A percentile compares a stretch with the other conserved stretches of the same genome.
phyloP scores from a whole-genome alignment of 2,329 filamentous ascomycete species.

The Beauveria asiatica region DNA sequence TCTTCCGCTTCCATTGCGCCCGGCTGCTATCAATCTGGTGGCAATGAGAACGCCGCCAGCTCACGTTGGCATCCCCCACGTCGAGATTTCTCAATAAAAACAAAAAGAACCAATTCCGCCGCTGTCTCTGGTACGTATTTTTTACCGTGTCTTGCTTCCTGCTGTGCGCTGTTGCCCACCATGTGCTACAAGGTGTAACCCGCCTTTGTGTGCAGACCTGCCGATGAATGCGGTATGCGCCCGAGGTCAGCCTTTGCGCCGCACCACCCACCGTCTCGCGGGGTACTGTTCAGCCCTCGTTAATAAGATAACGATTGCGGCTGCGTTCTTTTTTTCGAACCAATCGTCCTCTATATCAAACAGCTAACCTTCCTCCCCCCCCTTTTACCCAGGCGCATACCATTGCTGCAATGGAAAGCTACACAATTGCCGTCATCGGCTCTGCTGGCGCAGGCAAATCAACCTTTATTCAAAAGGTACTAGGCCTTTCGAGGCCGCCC shows the following conservation, averaged over 20 bases:
- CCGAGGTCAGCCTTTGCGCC: constrained; percentile 1
- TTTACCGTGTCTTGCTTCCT: not conserved
- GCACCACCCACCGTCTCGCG: not conserved
- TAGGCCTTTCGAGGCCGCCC: constrained; percentile 46
- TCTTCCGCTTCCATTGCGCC: not conserved
- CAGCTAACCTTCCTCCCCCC: not conserved
- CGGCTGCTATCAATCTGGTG: constrained; percentile 14
- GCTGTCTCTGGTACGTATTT: constrained; percentile 28
- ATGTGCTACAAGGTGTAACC: not conserved
- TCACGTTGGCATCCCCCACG: constrained; percentile 36
- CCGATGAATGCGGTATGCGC: not conserved
- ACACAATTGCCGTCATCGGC: constrained; percentile 60
- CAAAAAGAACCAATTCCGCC: constrained; percentile 15
- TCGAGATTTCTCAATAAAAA: constrained; percentile 40
- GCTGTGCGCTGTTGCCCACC: not conserved
- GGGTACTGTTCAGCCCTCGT: not conserved
- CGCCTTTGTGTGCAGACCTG: not conserved
- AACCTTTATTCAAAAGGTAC: constrained; percentile 55
- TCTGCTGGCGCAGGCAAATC: constrained; percentile 60
- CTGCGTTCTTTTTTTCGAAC: constrained; percentile 8
- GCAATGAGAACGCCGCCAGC: constrained; percentile 31
- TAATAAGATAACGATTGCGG: constrained; percentile 4
- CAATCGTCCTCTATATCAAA: not conserved
- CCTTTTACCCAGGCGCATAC: constrained; percentile 19
- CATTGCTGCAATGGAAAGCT: constrained; percentile 43